Base-by-base conservation (phyloP, 495 filamentous ascomycete species). In the Aeminium ludgeri region DNA sequence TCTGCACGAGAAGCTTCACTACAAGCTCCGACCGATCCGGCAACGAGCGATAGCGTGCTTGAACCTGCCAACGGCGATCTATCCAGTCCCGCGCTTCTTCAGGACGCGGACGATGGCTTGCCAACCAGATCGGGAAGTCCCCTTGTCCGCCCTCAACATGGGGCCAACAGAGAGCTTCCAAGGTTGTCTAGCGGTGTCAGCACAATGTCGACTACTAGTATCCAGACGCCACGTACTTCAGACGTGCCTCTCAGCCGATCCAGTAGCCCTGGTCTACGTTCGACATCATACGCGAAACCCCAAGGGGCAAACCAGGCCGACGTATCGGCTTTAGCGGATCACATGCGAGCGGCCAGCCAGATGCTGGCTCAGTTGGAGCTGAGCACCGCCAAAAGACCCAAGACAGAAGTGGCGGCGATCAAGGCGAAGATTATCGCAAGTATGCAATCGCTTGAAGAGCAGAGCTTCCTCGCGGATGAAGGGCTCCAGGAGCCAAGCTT, bases 371-470 rank as follows among this genome's bases (percentile, higher is more conserved):
- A 84, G 52, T 67, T 84, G 30, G 78, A 83, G 39, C 68, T 76
- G 1, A 82, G 75, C 18, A 70, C 73, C 47, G 72, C 74, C 2
- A 84, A 82, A 50, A 60, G 80, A 23, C 79, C 79, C 12, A 72
- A 66, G 46, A 65, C 71, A 30, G 80, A 84, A 54, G 78, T 84
- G 7, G 79, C 74, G 7, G 78, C 76, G 18, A 84, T 84, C 55
- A 64, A 77, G 45, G 70, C 76, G 10, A 76, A 76, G 59, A 84
- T 84, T 48, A 84, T 84, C 46, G 80, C 80, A 2, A 82, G 78
- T 57, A 84, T 84, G 79, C 79, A 84, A 49, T 78, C 62, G 51
- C 66, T 84, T n/a, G 79, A 84, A 52, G 79, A 84, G 54, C 76
- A 84, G 53, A 81, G 69, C 54, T 84, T 84, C 48, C 67, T 77